These are phyloP conservation scores for Leishmania arabica DNA, from an alignment of 208 protist species.

Conservation along the genomic window DNA sequence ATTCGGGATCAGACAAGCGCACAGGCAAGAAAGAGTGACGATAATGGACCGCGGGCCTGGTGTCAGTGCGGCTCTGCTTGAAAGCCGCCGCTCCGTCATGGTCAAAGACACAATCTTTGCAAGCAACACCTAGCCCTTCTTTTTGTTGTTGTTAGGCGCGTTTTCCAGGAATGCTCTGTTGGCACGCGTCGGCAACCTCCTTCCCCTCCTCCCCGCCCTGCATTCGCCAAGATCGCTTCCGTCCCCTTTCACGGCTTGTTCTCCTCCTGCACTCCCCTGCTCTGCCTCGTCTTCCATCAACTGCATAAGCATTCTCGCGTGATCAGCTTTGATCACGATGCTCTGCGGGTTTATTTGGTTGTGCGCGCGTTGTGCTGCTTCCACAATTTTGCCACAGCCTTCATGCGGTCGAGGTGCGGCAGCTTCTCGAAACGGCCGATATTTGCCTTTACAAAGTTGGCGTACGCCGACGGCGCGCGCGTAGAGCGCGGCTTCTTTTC, in stretches of 20 bases:
- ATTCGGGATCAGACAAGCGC: neutral
- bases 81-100: neutral
- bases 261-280: neutral
- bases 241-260: neutral
- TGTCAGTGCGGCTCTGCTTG: neutral
- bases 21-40: neutral
- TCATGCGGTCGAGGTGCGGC: constrained; percentile 79
- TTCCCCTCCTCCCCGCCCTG: neutral
- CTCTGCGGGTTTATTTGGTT: constrained; percentile 8
- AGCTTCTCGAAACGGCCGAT: constrained; percentile 73
- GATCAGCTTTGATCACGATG: neutral
- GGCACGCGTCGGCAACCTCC: neutral
- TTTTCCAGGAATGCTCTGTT: neutral
- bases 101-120: neutral
- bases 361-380: constrained; percentile 58
- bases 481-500: constrained; percentile 19
- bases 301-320: neutral
- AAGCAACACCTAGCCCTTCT: neutral
- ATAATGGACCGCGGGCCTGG: neutral
- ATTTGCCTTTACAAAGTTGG: constrained; percentile 81
- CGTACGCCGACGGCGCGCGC: constrained; percentile 54
- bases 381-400: constrained; percentile 87
- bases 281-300: neutral
- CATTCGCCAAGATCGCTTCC: neutral
- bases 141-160: neutral